A percentile compares a stretch with the other conserved stretches of the same genome.
Conservation (phyloP, 2,329 filamentous ascomycete species). For the Capronia coronata region DNA sequence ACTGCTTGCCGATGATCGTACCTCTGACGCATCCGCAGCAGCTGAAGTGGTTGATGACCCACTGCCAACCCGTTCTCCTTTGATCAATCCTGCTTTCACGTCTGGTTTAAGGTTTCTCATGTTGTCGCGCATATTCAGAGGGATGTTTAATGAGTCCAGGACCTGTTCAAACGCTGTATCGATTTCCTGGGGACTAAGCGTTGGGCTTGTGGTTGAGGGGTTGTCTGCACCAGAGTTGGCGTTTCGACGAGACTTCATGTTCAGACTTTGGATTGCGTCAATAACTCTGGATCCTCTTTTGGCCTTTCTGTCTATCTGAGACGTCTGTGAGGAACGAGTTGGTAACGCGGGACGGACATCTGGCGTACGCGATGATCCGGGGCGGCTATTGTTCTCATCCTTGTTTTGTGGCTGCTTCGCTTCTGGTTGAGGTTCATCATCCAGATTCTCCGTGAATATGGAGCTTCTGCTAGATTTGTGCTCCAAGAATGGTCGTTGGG, state of each 20-base stretch:
- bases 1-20: conserved; percentile 28
- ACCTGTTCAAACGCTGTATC: conserved; percentile 32
- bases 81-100: conserved; percentile 93
- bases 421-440: conserved; percentile 28
- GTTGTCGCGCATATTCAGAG: conserved; percentile 86
- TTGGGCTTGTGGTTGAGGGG: background rate
- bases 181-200: conserved; percentile 27
- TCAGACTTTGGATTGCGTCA: conserved; percentile 26
- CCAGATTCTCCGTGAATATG: conserved; percentile 29
- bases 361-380: conserved; percentile 11
- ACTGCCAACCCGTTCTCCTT: conserved; percentile 73
- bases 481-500: conserved; percentile 34
- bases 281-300: conserved; percentile 28
- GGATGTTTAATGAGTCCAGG: conserved; percentile 83
- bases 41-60: conserved; percentile 44
- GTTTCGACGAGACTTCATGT: conserved; percentile 19
- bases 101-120: conserved; percentile 84
- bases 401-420: conserved; percentile 15
- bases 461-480: conserved; percentile 29
- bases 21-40: conserved; percentile 37
- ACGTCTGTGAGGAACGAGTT: conserved; percentile 12
- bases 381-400: conserved; percentile 16
- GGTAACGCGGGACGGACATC: conserved; percentile 4
- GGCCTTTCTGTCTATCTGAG: conserved; percentile 17
- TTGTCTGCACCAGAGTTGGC: conserved; percentile 1